A percentile compares a stretch with the other conserved stretches of the same genome.
These are phyloP conservation scores for Trypanosoma theileri DNA, from an alignment of 208 protist genomes.

Conservation along the genomic window DNA sequence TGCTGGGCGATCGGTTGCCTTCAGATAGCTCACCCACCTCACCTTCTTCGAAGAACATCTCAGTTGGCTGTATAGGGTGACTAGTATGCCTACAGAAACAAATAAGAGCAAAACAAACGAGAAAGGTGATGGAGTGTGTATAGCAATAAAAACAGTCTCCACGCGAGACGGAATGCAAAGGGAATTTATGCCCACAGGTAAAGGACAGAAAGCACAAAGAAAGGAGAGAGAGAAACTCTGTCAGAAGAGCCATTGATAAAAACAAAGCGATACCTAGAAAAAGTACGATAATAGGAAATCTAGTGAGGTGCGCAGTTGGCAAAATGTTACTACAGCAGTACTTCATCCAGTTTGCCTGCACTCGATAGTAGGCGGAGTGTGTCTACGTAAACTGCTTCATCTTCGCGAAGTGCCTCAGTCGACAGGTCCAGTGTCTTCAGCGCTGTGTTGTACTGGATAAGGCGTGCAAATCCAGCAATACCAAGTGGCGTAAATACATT, in stretches of 20 bases:
- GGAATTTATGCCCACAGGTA: too few species aligned
- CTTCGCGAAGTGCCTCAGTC: slow-evolving; percentile 14
- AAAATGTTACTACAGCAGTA: slow-evolving; percentile 10
- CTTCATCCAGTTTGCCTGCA: slow-evolving; percentile 10
- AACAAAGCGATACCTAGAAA: neutral
- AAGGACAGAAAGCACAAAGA: neutral
- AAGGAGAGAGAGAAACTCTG: neutral
- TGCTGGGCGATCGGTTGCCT: slow-evolving; percentile 36
- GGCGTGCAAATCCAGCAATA: slow-evolving; percentile 15
- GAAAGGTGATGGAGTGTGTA: neutral
- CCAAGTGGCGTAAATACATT: slow-evolving; percentile 26
- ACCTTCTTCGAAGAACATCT: slow-evolving; percentile 26
- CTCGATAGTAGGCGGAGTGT: slow-evolving; percentile 11
- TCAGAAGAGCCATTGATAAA: neutral
- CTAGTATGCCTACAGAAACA: neutral
- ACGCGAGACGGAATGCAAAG: too few species aligned
- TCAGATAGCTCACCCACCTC: slow-evolving; percentile 24
- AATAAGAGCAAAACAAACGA: neutral
- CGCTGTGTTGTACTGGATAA: slow-evolving; percentile 21
- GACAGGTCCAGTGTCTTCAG: slow-evolving; percentile 28
- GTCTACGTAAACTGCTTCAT: slow-evolving; percentile 14
- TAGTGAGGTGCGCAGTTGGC: neutral
- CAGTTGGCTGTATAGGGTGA: too few species aligned
- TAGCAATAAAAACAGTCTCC: neutral
- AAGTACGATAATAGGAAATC: neutral